Evolutionary conservation across 352 stramenopile genomes (phyloP).

Genomic region (Phytophthora chlamydospora): DNA sequence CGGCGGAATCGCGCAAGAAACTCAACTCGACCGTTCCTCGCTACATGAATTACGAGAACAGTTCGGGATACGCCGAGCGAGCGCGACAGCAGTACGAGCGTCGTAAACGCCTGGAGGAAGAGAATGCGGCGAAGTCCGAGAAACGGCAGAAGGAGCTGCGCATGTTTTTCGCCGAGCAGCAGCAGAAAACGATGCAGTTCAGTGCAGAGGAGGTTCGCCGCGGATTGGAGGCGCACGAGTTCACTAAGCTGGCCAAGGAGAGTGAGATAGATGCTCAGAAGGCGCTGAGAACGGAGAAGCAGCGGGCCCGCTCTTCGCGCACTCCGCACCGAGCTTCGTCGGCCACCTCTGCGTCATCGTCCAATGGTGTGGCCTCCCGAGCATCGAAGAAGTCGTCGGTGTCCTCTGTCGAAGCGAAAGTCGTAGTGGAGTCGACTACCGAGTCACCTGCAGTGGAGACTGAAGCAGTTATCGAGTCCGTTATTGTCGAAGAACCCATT

Average conservation of each 20-base stretch:
- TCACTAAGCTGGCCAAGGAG: conserved; percentile 39
- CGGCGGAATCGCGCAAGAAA: conserved; percentile 46
- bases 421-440: not conserved
- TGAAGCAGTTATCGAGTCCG: conserved; percentile 1
- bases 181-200: conserved; percentile 46
- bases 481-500: conserved; percentile 1
- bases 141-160: conserved; percentile 62
- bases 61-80: conserved; percentile 47
- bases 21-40: conserved; percentile 54
- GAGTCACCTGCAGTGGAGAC: conserved; percentile 4
- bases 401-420: conserved; percentile 27
- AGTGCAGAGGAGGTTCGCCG: conserved; percentile 57
- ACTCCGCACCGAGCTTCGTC: conserved; percentile 9
- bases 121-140: conserved; percentile 63
- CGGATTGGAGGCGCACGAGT: conserved; percentile 61
- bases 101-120: conserved; percentile 68
- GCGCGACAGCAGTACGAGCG: conserved; percentile 66
- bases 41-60: conserved; percentile 71
- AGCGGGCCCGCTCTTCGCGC: conserved; percentile 9
- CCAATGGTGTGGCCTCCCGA: conserved; percentile 18
- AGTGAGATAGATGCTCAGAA: conserved; percentile 25
- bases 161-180: conserved; percentile 48
- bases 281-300: conserved; percentile 16
- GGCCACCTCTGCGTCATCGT: conserved; percentile 35
- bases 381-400: conserved; percentile 39